Percentiles rank a stretch among this genome's conserved stretches.
These are phyloP conservation scores for Calycina marina DNA, from an alignment of 2,329 filamentous ascomycete species.

Conservation along the genomic window DNA sequence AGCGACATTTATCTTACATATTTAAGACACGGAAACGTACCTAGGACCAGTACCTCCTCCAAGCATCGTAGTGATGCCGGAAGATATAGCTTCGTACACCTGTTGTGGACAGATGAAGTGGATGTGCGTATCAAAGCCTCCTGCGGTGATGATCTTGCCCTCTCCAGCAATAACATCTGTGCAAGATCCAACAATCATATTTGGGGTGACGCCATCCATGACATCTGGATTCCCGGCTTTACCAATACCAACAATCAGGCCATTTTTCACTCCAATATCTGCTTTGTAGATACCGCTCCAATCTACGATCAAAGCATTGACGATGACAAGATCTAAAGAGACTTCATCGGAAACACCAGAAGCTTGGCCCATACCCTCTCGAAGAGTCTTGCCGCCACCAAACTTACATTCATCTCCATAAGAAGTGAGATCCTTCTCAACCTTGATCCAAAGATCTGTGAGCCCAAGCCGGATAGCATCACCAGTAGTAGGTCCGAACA, in stretches of 20 bases:
- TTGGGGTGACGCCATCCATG: slow-evolving; percentile 71
- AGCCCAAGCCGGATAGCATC: slow-evolving; percentile 69
- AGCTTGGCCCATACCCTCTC: slow-evolving; percentile 93
- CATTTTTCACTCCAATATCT: slow-evolving; percentile 85
- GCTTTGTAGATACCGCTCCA: slow-evolving; percentile 92
- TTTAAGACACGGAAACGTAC: slow-evolving; percentile 24
- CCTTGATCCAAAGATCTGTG: slow-evolving; percentile 80
- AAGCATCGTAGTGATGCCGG: slow-evolving; percentile 80
- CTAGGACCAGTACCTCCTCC: slow-evolving; percentile 88
- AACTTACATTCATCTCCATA: slow-evolving; percentile 95
- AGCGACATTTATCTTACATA: slow-evolving; percentile 1
- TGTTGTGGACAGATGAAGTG: slow-evolving; percentile 96
- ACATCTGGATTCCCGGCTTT: slow-evolving; percentile 96
- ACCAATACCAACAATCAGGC: slow-evolving; percentile 74
- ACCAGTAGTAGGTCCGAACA: slow-evolving; percentile 88
- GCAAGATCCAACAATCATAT: slow-evolving; percentile 71
- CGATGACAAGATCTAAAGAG: slow-evolving; percentile 71
- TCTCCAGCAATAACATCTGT: slow-evolving; percentile 90
- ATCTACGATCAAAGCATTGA: slow-evolving; percentile 81
- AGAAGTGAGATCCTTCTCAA: slow-evolving; percentile 70
- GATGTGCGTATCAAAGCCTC: slow-evolving; percentile 80
- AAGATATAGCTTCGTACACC: slow-evolving; percentile 65
- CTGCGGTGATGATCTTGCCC: slow-evolving; percentile 79
- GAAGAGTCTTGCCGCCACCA: slow-evolving; percentile 82
- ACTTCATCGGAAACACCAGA: slow-evolving; percentile 59